A percentile compares a stretch with the other conserved stretches of the same genome.
phyloP scores from a whole-genome alignment of 257 asterid genomes.

The Ehretia macrophylla region DNA sequence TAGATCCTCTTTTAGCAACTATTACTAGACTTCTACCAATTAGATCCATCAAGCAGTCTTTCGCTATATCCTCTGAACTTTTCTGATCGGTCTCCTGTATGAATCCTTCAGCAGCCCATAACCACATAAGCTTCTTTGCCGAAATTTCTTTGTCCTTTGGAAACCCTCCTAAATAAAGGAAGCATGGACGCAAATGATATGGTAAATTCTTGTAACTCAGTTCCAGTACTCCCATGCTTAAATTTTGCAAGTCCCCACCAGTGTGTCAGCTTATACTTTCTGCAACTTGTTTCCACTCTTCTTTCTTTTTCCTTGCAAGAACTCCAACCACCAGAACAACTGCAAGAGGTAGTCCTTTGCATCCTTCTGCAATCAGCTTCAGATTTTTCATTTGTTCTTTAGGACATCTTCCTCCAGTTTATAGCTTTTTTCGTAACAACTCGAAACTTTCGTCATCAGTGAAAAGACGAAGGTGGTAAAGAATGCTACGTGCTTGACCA shows the following conservation, averaged over 20 bases:
- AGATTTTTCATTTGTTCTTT: not conserved
- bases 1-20: not conserved
- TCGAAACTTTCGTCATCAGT: not conserved
- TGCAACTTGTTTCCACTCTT: not conserved
- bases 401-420: not conserved
- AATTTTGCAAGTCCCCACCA: not conserved
- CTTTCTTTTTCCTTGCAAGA: not conserved
- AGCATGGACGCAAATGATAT: not conserved
- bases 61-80: not conserved
- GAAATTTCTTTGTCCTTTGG: not conserved
- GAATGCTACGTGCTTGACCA: not conserved
- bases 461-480: not conserved
- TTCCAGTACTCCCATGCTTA: not conserved
- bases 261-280: not conserved
- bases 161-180: not conserved
- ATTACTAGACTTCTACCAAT: not conserved
- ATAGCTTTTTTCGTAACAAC: not conserved
- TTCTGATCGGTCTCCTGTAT: not conserved
- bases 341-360: not conserved
- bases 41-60: not conserved
- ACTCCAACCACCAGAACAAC: not conserved
- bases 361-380: not conserved
- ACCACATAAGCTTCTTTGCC: not conserved
- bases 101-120: not conserved
- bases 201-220: not conserved